These are phyloP conservation scores for Chlamydomonas sp. DNA, from an alignment of 139 green algal species.

Conservation along the genomic window DNA sequence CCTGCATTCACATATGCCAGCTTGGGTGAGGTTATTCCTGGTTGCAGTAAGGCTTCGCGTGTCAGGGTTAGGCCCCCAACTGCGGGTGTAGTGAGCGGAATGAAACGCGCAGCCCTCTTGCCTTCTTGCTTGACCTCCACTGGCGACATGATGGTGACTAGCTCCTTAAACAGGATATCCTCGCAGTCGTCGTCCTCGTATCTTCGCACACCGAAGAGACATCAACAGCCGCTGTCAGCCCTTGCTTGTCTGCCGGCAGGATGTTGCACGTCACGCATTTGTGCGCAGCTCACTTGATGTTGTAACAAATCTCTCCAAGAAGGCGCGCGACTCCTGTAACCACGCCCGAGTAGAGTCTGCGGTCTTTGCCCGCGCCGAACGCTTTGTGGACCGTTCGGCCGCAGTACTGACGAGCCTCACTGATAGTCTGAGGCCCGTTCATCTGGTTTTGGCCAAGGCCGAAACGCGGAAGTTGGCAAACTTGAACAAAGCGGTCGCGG, in stretches of 20 bases:
- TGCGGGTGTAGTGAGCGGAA: not conserved
- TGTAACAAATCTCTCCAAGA: constrained; percentile 6
- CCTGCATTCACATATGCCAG: no score
- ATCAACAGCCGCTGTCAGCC: no score
- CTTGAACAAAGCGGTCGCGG: no score
- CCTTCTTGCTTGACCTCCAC: not conserved
- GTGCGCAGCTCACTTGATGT: not conserved
- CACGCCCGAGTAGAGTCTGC: not conserved
- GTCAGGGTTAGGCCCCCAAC: not conserved
- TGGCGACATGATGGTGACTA: constrained; percentile 12
- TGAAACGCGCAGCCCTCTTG: no score
- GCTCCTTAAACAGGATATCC: constrained; percentile 16
- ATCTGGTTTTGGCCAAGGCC: no score
- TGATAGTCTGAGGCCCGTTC: not conserved
- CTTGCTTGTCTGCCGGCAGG: not conserved
- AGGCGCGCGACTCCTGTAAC: not conserved
- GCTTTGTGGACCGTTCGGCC: constrained; percentile 15
- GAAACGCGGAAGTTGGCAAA: no score
- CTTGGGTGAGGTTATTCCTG: no score
- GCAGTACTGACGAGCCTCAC: not conserved
- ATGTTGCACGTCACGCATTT: not conserved
- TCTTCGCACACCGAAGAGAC: not conserved
- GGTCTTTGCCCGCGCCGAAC: not conserved
- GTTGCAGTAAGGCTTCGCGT: no score
- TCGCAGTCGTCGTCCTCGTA: constrained; percentile 41